A percentile compares a stretch with the other conserved stretches of the same genome.
phyloP scores from a whole-genome alignment of 2,329 filamentous ascomycete genomes.

The Reticulascus tulasneorum region DNA sequence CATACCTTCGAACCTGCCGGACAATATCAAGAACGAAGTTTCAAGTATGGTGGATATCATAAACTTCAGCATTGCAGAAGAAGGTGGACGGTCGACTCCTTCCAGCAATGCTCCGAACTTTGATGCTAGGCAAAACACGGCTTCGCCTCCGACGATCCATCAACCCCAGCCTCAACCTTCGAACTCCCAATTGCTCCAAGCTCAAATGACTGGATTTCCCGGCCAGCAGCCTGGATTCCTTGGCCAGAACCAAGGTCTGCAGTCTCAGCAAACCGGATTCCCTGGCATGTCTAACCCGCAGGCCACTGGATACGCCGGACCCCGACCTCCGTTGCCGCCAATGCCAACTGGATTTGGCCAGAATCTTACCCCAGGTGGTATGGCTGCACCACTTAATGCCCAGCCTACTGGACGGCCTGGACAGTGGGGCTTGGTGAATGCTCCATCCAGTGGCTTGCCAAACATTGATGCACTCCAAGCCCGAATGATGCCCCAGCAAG shows the following conservation, averaged over 20 bases:
- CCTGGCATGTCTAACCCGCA: constrained; percentile 65
- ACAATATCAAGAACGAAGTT: constrained; percentile 90
- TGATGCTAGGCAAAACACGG: constrained; percentile 44
- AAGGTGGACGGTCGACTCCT: constrained; percentile 47
- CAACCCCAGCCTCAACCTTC: constrained; percentile 72
- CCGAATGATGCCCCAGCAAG: constrained; percentile 95
- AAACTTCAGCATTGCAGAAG: constrained; percentile 85
- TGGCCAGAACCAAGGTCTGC: constrained; percentile 55
- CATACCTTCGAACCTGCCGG: constrained; percentile 70
- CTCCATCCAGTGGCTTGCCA: constrained; percentile 80
- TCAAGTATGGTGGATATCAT: constrained; percentile 99
- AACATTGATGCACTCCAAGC: constrained; percentile 91
- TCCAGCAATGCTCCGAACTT: constrained; percentile 69
- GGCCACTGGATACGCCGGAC: constrained; percentile 75
- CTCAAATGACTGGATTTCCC: constrained; percentile 67
- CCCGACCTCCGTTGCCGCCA: constrained; percentile 75
- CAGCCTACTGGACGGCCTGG: constrained; percentile 91
- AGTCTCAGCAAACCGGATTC: constrained; percentile 68
- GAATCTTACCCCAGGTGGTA: constrained; percentile 45
- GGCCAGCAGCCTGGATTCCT: constrained; percentile 52
- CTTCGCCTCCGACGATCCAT: constrained; percentile 53
- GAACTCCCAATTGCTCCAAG: constrained; percentile 60
- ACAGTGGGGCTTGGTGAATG: constrained; percentile 98
- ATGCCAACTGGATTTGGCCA: constrained; percentile 65
- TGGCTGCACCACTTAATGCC: constrained; percentile 69